Evolutionary conservation across 108 stramenopile genomes (phyloP), one percentile per base, ranked within the genome.

Genomic region (Licmophora abbreviata): DNA sequence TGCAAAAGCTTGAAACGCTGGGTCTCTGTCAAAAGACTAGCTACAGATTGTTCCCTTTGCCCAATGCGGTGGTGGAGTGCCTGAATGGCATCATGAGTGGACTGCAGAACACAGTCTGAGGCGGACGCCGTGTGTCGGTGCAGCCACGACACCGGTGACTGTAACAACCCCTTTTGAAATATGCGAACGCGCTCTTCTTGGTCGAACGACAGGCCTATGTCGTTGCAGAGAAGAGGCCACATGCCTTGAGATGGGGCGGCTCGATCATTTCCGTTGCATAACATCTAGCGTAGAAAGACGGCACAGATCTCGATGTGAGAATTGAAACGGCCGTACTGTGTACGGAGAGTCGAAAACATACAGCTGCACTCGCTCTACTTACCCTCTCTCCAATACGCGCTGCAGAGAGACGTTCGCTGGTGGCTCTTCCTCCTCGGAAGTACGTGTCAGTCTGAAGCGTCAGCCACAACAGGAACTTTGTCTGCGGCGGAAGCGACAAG

Each of bases 181-280:
- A 31, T 53, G 24, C 91, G 79, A 7, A 93, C 66, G 45, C 74
- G 71, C 53, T 93, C 96, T 56, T 97, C 94, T 54, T 95, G 94
- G 27, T 93, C 94, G 45, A 90, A 91, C 7, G 83, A 85, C 6
- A 97, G 58, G 22, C 79, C 73, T 48, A 95, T 69, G 73, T 97
- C 96, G 32, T 89, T 69, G 58, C 94, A 95, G 6, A 97, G 45
- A 22, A 93, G 58, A 6, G 92, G 89, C 96, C 96, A 97, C 81
- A 97, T 92, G 12, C 75, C 74, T 28, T 73, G 68, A 11, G 69
- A 30, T 12, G 83, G 81, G 14, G 83, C 53, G 15, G 68, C 81
- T 22, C 64, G 53, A 41, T 79, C 78, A 27, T 59, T 78, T 24
- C 87, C 87, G 41, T 50, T 68, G 20, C 44, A 31, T 36, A 82